Evolutionary conservation across 164 flowering plant genomes (phyloP).

Genomic region (Warburgia ugandensis): DNA sequence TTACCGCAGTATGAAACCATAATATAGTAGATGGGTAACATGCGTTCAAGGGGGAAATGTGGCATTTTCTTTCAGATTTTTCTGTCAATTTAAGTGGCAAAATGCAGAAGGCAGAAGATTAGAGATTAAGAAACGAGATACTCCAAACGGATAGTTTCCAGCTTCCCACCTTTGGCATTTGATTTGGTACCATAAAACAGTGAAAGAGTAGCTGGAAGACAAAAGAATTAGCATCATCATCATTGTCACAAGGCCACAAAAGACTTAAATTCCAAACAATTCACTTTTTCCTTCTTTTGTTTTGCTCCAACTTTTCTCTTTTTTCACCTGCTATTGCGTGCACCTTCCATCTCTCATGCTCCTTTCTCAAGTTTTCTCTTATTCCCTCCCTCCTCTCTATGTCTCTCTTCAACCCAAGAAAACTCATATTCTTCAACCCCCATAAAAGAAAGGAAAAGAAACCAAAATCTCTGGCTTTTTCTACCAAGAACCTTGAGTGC

Average conservation of each 20-base stretch:
- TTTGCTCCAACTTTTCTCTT: slow-evolving; percentile 32
- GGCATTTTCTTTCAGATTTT: too few species aligned
- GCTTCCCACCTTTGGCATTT: slow-evolving; percentile 19
- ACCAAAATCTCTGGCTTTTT: too few species aligned
- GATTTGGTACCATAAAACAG: slow-evolving; percentile 36
- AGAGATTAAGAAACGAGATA: too few species aligned
- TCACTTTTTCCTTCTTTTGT: slow-evolving; percentile 13
- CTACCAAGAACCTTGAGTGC: slow-evolving; percentile 21
- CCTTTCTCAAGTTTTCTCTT: slow-evolving; percentile 36
- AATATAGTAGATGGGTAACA: too few species aligned
- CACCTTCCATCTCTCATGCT: slow-evolving; percentile 35
- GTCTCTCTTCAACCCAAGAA: slow-evolving; percentile 36
- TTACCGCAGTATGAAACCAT: too few species aligned
- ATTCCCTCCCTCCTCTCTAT: slow-evolving; percentile 20
- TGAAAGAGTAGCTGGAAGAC: slow-evolving; percentile 19
- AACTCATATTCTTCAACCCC: slow-evolving; percentile 39
- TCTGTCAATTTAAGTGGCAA: too few species aligned
- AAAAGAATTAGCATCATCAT: slow-evolving; percentile 19
- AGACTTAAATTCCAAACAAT: slow-evolving; percentile 37
- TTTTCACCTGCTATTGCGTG: slow-evolving; percentile 57
- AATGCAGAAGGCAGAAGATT: too few species aligned
- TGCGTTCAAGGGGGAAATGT: too few species aligned
- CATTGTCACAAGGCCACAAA: slow-evolving; percentile 17
- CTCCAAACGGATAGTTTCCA: background rate
- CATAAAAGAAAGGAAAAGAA: slow-evolving; percentile 19